Evolutionary conservation across 257 asterid genomes (phyloP).

Genomic region (Solanum lignicaule): DNA sequence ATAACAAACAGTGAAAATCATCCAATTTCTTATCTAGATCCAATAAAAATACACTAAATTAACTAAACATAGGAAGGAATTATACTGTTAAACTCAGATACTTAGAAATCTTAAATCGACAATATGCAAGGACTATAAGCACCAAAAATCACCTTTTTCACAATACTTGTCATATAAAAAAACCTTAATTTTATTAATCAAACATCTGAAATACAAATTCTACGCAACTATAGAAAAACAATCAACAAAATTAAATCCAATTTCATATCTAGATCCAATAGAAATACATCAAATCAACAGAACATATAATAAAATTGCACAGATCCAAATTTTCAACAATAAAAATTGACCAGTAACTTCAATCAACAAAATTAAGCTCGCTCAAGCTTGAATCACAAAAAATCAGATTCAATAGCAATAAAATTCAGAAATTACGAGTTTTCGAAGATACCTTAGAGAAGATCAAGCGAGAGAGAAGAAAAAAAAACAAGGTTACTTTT

Average conservation of each 20-base stretch:
- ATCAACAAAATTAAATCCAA: no score
- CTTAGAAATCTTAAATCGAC: not conserved
- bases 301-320: not conserved
- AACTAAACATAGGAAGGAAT: not conserved
- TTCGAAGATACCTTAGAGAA: not conserved
- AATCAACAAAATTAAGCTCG: not conserved
- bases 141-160: not conserved
- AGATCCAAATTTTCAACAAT: not conserved
- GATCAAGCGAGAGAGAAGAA: not conserved
- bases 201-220: not conserved
- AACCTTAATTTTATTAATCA: not conserved
- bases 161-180: not conserved
- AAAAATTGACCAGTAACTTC: not conserved
- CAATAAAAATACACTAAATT: not conserved
- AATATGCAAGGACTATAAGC: not conserved
- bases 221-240: not conserved
- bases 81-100: not conserved
- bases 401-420: not conserved
- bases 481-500: not conserved
- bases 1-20: not conserved
- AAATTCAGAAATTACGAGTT: not conserved
- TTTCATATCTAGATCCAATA: not conserved
- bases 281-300: not conserved
- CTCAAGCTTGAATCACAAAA: not conserved
- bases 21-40: not conserved